A percentile compares a stretch with the other conserved stretches of the same genome.
Evolutionary conservation across 306 rosid species (phyloP).

Genomic region (Pueraria montana): DNA sequence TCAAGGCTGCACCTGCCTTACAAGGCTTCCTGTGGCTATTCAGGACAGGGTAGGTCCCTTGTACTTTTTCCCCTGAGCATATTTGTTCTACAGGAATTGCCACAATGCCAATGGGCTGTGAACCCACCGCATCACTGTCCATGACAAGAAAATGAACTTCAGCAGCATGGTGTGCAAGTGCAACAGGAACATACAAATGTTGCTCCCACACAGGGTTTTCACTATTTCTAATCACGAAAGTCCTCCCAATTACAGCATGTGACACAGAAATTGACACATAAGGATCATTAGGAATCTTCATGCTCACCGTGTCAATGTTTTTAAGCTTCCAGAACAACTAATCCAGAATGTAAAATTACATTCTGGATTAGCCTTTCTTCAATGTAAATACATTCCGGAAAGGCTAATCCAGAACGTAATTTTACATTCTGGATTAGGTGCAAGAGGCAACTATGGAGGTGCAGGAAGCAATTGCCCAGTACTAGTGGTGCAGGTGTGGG

Average conservation of each 20-base stretch:
- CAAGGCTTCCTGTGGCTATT: conserved; percentile 81
- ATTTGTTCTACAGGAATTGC: too few relatives aligned
- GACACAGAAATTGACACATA: conserved; percentile 77
- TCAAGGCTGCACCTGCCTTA: conserved; percentile 78
- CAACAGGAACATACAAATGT: conserved; percentile 87
- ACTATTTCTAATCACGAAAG: conserved; percentile 88
- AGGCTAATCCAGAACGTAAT: too few relatives aligned
- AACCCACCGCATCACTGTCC: conserved; percentile 95
- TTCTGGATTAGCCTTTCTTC: too few relatives aligned
- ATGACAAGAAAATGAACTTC: conserved; percentile 90
- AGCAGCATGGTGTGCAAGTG: conserved; percentile 82
- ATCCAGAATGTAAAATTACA: too few relatives aligned
- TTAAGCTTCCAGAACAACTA: too few relatives aligned
- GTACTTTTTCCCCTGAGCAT: too few relatives aligned
- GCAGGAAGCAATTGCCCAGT: too few relatives aligned
- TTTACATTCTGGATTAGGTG: too few relatives aligned
- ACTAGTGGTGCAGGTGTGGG: too few relatives aligned
- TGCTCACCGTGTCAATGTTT: conserved; percentile 85
- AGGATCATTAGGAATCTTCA: conserved; percentile 90
- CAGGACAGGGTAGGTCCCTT: conserved; percentile 83
- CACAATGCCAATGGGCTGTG: conserved; percentile 83
- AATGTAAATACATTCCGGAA: too few relatives aligned
- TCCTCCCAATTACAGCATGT: conserved; percentile 89
- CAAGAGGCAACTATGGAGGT: too few relatives aligned
- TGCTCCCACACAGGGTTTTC: conserved; percentile 95